These are phyloP conservation scores for Saccharum officinarum DNA, from an alignment of 176 grass and related monocot genomes.

Conservation along the genomic window DNA sequence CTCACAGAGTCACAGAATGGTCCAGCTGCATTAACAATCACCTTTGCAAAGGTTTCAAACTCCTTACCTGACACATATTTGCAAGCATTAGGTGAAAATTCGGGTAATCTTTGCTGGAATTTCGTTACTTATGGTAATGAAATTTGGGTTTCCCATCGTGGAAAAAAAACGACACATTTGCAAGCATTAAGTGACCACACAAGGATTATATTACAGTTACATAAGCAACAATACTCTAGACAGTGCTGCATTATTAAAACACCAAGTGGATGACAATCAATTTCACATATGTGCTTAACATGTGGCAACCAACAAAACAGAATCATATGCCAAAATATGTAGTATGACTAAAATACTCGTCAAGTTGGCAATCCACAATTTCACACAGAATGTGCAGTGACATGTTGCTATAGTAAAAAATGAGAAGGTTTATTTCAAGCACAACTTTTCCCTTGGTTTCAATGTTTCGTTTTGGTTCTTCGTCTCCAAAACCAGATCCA, in stretches of 20 bases:
- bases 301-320: background rate
- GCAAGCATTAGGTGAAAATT: background rate
- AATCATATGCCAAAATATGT: background rate
- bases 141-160: background rate
- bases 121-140: background rate
- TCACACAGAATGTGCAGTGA: background rate
- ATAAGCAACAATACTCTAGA: background rate
- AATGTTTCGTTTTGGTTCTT: background rate
- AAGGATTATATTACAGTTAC: background rate
- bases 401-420: background rate
- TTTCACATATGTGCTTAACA: background rate
- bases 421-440: background rate
- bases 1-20: slow-evolving; percentile 88
- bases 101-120: background rate
- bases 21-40: slow-evolving; percentile 82
- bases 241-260: background rate
- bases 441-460: background rate
- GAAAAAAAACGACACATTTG: background rate
- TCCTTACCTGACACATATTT: slow-evolving; percentile 55
- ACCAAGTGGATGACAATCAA: background rate
- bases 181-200: slow-evolving; percentile 26
- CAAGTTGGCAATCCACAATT: background rate
- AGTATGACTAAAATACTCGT: background rate
- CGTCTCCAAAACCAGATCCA: slow-evolving; percentile 2
- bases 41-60: slow-evolving; percentile 83